Evolutionary conservation across 2,329 filamentous ascomycete species (phyloP).

Genomic region (Aspergillaceae sp.): DNA sequence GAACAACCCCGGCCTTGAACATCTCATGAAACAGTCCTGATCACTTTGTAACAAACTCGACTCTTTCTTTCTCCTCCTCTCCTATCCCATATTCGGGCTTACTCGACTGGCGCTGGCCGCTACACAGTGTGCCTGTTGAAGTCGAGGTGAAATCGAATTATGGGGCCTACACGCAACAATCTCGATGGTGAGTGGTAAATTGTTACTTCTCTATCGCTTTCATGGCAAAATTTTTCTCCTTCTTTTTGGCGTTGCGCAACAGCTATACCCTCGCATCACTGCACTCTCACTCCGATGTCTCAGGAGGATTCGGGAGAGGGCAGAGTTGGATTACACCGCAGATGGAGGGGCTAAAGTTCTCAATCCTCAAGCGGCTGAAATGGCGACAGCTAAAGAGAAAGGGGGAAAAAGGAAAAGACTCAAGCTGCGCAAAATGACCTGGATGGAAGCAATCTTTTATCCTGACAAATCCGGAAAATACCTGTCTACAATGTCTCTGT

Average conservation of each 20-base stretch:
- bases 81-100: not conserved
- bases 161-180: conserved; percentile 28
- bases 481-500: no score
- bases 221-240: conserved; percentile 5
- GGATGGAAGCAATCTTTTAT: no score
- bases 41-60: not conserved
- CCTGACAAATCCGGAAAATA: no score
- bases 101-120: conserved; percentile 15
- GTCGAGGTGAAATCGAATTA: conserved; percentile 11
- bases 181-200: conserved; percentile 30
- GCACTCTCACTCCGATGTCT: not conserved
- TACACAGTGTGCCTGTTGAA: conserved; percentile 1
- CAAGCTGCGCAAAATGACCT: no score
- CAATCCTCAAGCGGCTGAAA: not conserved
- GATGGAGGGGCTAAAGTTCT: no score
- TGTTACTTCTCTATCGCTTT: conserved; percentile 9
- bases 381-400: no score
- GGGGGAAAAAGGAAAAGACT: no score
- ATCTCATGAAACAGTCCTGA: not conserved
- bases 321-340: no score
- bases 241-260: not conserved
- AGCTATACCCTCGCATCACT: not conserved
- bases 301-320: not conserved
- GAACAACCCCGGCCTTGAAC: not conserved
- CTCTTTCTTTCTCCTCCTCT: conserved; percentile 11